Percentiles rank a stretch among this genome's conserved stretches.
Conservation (phyloP, 495 filamentous ascomycete species). For the Penicillium pulvis region DNA sequence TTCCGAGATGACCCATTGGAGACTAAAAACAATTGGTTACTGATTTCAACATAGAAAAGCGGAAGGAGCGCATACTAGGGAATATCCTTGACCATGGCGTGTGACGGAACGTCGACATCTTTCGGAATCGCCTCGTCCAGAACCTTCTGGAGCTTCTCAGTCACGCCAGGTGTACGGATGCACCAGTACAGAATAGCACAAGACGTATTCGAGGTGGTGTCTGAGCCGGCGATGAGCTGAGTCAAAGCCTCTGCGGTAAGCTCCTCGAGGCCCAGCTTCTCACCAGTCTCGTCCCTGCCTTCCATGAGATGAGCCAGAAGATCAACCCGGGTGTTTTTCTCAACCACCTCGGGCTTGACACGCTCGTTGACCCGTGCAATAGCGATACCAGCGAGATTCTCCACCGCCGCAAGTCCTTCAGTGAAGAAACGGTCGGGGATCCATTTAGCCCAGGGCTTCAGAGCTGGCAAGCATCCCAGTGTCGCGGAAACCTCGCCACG, state of each 20-base stretch:
- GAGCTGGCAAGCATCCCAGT: constrained; percentile 47
- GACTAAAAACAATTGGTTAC: constrained; percentile 26
- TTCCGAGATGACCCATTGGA: constrained; percentile 81
- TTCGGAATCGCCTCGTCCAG: constrained; percentile 69
- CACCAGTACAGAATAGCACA: constrained; percentile 83
- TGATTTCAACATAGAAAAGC: not conserved
- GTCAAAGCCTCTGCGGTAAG: constrained; percentile 87
- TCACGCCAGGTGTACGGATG: constrained; percentile 67
- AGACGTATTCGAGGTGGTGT: constrained; percentile 86
- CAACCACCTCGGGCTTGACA: constrained; percentile 61
- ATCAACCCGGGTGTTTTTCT: constrained; percentile 66
- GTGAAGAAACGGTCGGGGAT: constrained; percentile 56
- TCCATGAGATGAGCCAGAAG: constrained; percentile 87
- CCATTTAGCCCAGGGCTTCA: constrained; percentile 54
- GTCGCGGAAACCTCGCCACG: constrained; percentile 57
- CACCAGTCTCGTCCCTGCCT: constrained; percentile 77
- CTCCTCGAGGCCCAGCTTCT: constrained; percentile 76
- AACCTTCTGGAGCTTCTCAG: constrained; percentile 68
- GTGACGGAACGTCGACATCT: constrained; percentile 64
- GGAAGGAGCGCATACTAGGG: constrained; percentile 31
- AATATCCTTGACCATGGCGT: constrained; percentile 71
- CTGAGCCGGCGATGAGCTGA: constrained; percentile 85
- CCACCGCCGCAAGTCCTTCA: constrained; percentile 50
- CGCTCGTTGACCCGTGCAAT: constrained; percentile 80
- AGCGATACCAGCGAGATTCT: constrained; percentile 62